Conservation (phyloP, 2,329 filamentous ascomycete genomes). For the Chaetomium globosum region DNA sequence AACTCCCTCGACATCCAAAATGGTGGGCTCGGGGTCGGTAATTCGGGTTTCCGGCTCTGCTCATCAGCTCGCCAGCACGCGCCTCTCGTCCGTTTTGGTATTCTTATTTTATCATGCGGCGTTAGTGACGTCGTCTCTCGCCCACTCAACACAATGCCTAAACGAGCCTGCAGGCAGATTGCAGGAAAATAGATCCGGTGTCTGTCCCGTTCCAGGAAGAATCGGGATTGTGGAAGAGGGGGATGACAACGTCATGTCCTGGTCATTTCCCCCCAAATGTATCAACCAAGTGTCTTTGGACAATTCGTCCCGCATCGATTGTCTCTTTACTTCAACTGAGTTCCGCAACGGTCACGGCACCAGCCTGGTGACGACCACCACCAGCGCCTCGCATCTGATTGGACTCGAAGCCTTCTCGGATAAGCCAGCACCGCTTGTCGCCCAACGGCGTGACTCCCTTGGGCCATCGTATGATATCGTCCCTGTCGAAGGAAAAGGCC, state of each 20-base stretch:
- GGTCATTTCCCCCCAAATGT: conserved; percentile 28
- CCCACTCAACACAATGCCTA: not conserved
- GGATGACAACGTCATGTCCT: conserved; percentile 13
- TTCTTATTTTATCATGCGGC: not conserved
- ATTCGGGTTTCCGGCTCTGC: not conserved
- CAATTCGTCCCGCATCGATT: conserved; percentile 25
- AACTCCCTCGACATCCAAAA: not conserved
- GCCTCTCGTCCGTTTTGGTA: not conserved
- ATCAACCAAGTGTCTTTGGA: not conserved
- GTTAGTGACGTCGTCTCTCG: not conserved
- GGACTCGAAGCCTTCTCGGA: conserved; percentile 40
- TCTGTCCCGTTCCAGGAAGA: conserved; percentile 17
- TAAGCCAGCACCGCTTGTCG: conserved; percentile 30
- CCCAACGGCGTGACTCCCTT: conserved; percentile 1
- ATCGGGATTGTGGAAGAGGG: conserved; percentile 2
- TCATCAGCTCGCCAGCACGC: not conserved
- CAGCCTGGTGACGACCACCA: conserved; percentile 42
- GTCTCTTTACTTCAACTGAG: conserved; percentile 31
- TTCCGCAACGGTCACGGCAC: conserved; percentile 39
- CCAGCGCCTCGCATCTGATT: conserved; percentile 38
- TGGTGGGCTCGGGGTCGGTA: not conserved
- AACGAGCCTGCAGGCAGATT: conserved; percentile 15
- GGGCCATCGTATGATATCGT: conserved; percentile 38
- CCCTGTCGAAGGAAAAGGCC: conserved; percentile 41
- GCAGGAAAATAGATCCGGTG: not conserved